Evolutionary conservation across 2,329 filamentous ascomycete species (phyloP), one percentile per base, ranked within the genome.

Genomic region (Diaporthe citri): DNA sequence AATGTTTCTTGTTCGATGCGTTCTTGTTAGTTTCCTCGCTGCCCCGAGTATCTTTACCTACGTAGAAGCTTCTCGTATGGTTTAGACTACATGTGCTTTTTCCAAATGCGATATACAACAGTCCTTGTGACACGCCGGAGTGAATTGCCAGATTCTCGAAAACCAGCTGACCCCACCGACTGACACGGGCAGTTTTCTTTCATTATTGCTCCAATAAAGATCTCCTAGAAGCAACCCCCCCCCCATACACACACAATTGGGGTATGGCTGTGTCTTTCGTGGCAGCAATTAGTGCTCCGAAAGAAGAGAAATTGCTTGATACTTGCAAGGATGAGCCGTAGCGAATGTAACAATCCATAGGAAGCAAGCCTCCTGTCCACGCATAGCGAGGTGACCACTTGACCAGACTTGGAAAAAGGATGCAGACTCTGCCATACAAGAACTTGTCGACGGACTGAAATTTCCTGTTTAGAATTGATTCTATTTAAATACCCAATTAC

Each of bases 161-260:
- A 8, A 46, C 6, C 36, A 46, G 12, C 4, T 34, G 46, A 10
- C 31, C 60, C 22, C 62, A 36, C 28, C 28, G 5, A 64, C 17
- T 12, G 28, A 25, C 28, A 25, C 34, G 64, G 64, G 20, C 31
- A 51, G 20, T 25, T 6, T 15, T 15, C 46, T 52, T 3, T 6
- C 6, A 67, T 67, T 52, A 39, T 67, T 28, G 64, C 64, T 52
- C 64, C 46, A 67, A 67, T 67, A 36, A 34, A 67, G 64, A 28
- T 28, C 43, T 51, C 8, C 12, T 36, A 51, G 43, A 52, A 51
- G 22, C 43, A 67, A n/a, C n/a, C n/a, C n/a, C n/a, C n/a, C n/a
- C n/a, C n/a, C n/a, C n/a, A n/a, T n/a, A n/a, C 31, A 39, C 20
- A 52, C 20, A 36, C 46, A 51, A n/a, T 7, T 52, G 34, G 28